phyloP scores from a whole-genome alignment of 2,329 filamentous ascomycete species.

The Fusarium marasasianum region DNA sequence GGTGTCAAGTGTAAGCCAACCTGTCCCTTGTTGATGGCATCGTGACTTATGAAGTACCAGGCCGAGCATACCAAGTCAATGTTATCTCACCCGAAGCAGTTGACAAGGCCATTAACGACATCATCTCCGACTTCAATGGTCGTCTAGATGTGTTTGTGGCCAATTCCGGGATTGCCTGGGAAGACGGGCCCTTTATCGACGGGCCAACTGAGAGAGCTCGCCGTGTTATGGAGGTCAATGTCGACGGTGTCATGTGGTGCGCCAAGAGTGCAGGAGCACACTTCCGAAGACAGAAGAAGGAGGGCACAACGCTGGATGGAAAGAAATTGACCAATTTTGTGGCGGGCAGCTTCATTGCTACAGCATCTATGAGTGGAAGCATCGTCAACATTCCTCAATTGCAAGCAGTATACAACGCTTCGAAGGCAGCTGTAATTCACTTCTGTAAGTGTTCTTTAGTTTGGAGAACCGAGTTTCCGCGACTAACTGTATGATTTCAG shows the following conservation, averaged over 20 bases:
- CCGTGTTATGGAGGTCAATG: slow-evolving; percentile 74
- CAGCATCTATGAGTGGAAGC: slow-evolving; percentile 80
- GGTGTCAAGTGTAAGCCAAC: slow-evolving; percentile 69
- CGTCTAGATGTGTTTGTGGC: slow-evolving; percentile 82
- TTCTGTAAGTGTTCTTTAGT: slow-evolving; percentile 55
- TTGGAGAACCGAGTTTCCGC: background rate
- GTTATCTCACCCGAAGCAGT: slow-evolving; percentile 64
- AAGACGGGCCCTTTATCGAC: slow-evolving; percentile 72
- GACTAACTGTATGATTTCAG: slow-evolving; percentile 47
- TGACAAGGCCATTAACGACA: slow-evolving; percentile 59
- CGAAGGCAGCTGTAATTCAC: slow-evolving; percentile 72
- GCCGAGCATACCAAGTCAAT: slow-evolving; percentile 70
- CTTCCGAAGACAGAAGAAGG: slow-evolving; percentile 75
- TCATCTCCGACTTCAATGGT: slow-evolving; percentile 74
- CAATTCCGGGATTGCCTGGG: slow-evolving; percentile 81
- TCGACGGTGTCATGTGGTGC: slow-evolving; percentile 82
- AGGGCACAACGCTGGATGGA: slow-evolving; percentile 71
- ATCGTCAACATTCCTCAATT: slow-evolving; percentile 81
- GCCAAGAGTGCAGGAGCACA: slow-evolving; percentile 74
- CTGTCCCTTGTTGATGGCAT: background rate
- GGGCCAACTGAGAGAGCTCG: slow-evolving; percentile 71
- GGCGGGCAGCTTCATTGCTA: slow-evolving; percentile 78
- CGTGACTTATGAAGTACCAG: slow-evolving; percentile 49
- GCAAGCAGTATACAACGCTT: slow-evolving; percentile 78
- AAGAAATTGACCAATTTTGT: slow-evolving; percentile 68